Evolutionary conservation across 768 basidiomycete species (phyloP), one percentile per base, ranked within the genome.

Genomic region (Termitomyces sp.): DNA sequence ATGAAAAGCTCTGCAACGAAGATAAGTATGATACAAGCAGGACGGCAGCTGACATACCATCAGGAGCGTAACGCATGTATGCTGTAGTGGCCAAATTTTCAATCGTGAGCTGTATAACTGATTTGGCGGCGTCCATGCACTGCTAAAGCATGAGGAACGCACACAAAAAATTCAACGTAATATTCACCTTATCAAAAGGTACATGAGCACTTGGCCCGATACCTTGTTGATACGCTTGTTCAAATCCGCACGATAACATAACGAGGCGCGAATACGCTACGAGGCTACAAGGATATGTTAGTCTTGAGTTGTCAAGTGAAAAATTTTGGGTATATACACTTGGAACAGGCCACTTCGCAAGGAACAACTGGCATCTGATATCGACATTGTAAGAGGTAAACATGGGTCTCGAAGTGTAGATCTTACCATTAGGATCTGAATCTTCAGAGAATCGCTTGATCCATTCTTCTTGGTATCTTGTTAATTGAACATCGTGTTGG

Each of bases 161-260:
- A 44, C 11, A 22, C 11, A 9, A 4, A 22, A 22, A 22, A 11
- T 1, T 22, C 6, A 18, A 11, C 2, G 9, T 45, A 20, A 12
- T 22, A 45, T 45, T 22, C 20, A 87, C 91, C 79, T 85, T 88
- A 55, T 78, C 82, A 62, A 92, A 85, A 70, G 89, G 88, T 24
- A 90, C 69, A 18, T 84, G 73, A 70, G 91, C 89, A 1, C 79
- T 80, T 2, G 78, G 71, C 62, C 84, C 78, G 36, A 90, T 80
- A 1, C 90, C 88, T 7, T 87, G 82, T 64, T 86, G 83, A 72
- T 84, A 91, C 1, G 90, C 90, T 65, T 91, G 87, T 65, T 92
- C 90, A 75, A 92, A 92, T 5, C 88, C 90, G 66, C 91, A 92
- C 0, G 90, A 45, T 9, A 22, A 45, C 90, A 92, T 90, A 52